These are phyloP conservation scores for Diaporthe citriasiana DNA, from an alignment of 2,329 filamentous ascomycete species.

Conservation along the genomic window DNA sequence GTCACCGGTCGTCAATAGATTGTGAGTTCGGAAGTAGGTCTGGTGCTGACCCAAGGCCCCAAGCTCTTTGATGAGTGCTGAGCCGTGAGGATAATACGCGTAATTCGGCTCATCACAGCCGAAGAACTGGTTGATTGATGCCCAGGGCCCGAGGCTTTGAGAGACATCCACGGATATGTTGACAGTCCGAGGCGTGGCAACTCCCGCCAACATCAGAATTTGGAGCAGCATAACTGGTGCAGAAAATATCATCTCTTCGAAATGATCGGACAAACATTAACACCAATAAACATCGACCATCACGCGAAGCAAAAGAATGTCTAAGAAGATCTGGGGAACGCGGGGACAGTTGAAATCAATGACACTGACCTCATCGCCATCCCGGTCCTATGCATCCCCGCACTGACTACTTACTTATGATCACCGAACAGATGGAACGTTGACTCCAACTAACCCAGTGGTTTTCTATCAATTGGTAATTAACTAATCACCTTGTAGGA, in stretches of 20 bases:
- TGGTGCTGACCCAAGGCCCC: constrained; percentile 17
- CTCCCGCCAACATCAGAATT: neutral
- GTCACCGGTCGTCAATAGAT: constrained; percentile 31
- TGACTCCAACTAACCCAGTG: neutral
- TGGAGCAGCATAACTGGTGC: neutral
- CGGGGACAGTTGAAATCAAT: constrained; percentile 5
- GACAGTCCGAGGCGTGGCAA: neutral
- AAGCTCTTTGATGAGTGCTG: constrained; percentile 27
- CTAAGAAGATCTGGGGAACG: neutral
- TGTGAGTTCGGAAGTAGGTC: constrained; percentile 33
- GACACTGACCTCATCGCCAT: constrained; percentile 7
- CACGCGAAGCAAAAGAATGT: neutral
- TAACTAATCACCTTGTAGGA: neutral
- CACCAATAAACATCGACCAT: neutral
- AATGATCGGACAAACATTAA: too few species aligned
- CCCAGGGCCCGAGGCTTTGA: constrained; percentile 6
- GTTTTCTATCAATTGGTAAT: neutral
- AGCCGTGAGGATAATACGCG: constrained; percentile 21
- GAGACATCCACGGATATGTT: constrained; percentile 26
- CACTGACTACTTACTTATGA: neutral
- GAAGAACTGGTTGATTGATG: constrained; percentile 27
- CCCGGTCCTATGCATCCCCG: neutral
- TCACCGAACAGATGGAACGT: constrained; percentile 20
- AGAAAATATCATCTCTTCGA: neutral
- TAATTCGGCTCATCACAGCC: constrained; percentile 36